Evolutionary conservation across 2,329 filamentous ascomycete species (phyloP), one percentile per base, ranked within the genome.

Genomic region (Colletotrichum paranaense): DNA sequence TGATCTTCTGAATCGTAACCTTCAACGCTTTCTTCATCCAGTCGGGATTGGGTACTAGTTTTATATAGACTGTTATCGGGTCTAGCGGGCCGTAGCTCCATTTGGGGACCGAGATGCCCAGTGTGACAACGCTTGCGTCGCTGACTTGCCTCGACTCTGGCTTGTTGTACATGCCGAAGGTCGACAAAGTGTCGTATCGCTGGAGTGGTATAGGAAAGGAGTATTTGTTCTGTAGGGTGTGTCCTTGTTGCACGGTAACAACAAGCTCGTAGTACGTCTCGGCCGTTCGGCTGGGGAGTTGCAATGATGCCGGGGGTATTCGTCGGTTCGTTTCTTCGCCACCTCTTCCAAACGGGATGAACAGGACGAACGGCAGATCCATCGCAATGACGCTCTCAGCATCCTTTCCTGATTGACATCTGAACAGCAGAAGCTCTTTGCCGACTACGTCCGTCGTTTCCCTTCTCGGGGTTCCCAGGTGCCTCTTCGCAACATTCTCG

Each of bases 121-220:
- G 86, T 9, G 95, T 97, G 74, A 98, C 94, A 67, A 98, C 86
- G 82, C 97, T 97, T 84, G 98, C 97, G 64, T 93, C 91, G 38
- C 95, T 94, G 73, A 92, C 91, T 78, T 97, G 93, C 68, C 95
- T 94, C 72, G 93, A 93, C 82, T 98, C 96, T 19, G 95, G 96
- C 67, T 95, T 93, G 84, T 98, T 98, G 87, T 98, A 99, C 97
- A 98, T 98, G 83, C 97, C 97, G 85, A 99, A 99, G 1, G 97
- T 98, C 55, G 95, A 98, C 62, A 99, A 87, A 1, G 96, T 99
- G 82, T 99, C 97, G 85, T 98, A 99, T 80, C 97, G 90, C 77
- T 94, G 92, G 77, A 99, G 91, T 1, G 96, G 96, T 52, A 98
- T 93, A 1, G 97, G 94, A 78, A 98, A 98, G 5, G 92, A 88